Conservation (phyloP, 148 eudicot species). For the Beta vulgaris region DNA sequence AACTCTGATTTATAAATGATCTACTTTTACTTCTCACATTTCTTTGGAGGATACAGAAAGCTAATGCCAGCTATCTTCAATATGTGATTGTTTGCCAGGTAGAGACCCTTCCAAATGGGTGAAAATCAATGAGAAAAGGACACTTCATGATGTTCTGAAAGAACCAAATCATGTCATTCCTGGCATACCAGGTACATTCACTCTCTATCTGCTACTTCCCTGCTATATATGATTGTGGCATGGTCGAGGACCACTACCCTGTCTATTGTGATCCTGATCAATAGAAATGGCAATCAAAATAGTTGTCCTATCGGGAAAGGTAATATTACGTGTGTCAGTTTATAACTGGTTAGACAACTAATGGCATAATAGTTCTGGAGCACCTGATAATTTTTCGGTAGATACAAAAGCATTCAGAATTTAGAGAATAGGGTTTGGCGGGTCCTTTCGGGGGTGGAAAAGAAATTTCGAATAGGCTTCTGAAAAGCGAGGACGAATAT, state of each 20-base stretch:
- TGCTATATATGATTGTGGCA: background rate
- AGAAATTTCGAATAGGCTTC: background rate
- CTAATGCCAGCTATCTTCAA: conserved; percentile 9
- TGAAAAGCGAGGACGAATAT: background rate
- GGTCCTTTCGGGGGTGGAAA: background rate
- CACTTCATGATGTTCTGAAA: conserved; percentile 65
- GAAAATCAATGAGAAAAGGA: conserved; percentile 65
- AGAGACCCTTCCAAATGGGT: conserved; percentile 57
- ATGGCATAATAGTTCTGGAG: too few relatives aligned
- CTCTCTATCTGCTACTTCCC: background rate
- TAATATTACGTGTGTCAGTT: too few relatives aligned
- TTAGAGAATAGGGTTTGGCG: too few relatives aligned
- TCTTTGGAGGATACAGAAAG: background rate
- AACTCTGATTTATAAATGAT: background rate
- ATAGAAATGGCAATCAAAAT: too few relatives aligned
- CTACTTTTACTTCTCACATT: background rate
- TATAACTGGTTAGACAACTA: too few relatives aligned
- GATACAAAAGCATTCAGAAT: too few relatives aligned
- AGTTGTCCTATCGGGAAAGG: too few relatives aligned
- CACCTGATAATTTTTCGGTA: too few relatives aligned
- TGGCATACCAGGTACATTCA: conserved; percentile 76
- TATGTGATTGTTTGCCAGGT: conserved; percentile 36
- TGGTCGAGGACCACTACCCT: too few relatives aligned
- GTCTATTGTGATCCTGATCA: too few relatives aligned
- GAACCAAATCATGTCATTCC: conserved; percentile 60